Percentiles rank a stretch among this genome's conserved stretches.
Evolutionary conservation across 139 green algal genomes (phyloP).

Genomic region (Chlamydomonas incerta): DNA sequence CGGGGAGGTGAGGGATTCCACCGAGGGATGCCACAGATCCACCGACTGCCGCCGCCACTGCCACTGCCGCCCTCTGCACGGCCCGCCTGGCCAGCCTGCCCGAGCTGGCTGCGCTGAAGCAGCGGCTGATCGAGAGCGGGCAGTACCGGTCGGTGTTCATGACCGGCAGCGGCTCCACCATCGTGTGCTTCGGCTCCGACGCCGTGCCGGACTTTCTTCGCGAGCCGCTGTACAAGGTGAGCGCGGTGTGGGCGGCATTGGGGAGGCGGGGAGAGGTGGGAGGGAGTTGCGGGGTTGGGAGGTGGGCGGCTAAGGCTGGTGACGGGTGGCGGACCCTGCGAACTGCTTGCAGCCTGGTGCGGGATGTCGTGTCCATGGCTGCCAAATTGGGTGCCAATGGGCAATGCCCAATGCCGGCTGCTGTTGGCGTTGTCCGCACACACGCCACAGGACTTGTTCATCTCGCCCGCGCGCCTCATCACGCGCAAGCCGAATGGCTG

Average conservation of each 20-base stretch:
- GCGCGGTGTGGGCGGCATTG: no score
- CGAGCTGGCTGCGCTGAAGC: constrained; percentile 86
- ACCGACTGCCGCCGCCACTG: no score
- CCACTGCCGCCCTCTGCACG: not conserved
- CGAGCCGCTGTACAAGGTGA: constrained; percentile 57
- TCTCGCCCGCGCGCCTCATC: constrained; percentile 83
- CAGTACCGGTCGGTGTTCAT: constrained; percentile 94
- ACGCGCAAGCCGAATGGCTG: constrained; percentile 71
- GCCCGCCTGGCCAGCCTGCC: constrained; percentile 71
- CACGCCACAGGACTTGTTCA: constrained; percentile 76
- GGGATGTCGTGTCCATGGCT: no score
- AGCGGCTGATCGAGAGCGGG: constrained; percentile 65
- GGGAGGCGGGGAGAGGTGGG: not conserved
- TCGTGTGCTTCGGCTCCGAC: constrained; percentile 87
- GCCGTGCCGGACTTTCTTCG: constrained; percentile 69
- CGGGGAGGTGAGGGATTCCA: no score
- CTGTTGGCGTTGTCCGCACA: not conserved
- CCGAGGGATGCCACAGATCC: no score
- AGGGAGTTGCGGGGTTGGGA: not conserved
- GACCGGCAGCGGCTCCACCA: constrained; percentile 94
- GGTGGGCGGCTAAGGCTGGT: no score
- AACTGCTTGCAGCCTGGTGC: no score
- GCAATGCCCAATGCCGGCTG: not conserved
- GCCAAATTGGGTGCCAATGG: not conserved
- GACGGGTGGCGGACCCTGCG: no score